Evolutionary conservation across 768 basidiomycete species (phyloP).

Genomic region (Tylopilus felleus): DNA sequence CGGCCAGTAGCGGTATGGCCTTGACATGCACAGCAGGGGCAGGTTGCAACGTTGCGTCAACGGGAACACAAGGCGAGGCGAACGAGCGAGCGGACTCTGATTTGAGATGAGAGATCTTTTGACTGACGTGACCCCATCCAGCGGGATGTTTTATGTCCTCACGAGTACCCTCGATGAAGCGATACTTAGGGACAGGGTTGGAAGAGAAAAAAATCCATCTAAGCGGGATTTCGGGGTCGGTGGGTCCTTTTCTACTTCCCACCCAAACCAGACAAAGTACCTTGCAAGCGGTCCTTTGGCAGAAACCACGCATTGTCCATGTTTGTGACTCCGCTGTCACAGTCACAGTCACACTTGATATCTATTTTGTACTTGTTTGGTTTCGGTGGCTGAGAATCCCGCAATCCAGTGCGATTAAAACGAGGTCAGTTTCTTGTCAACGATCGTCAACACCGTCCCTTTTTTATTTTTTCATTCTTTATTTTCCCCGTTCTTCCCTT

Average conservation of each 20-base stretch:
- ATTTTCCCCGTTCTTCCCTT: constrained; percentile 18
- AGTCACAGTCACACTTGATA: background rate
- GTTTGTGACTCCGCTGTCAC: constrained; percentile 9
- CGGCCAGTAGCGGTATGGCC: constrained; percentile 20
- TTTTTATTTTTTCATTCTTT: constrained; percentile 22
- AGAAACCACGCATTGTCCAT: constrained; percentile 27
- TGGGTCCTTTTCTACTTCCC: too few relatives aligned
- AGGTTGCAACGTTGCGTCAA: constrained; percentile 19
- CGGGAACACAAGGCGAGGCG: background rate
- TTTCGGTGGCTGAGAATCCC: constrained; percentile 22
- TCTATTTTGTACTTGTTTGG: constrained; percentile 23
- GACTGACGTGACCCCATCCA: background rate
- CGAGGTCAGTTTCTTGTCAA: constrained; percentile 32
- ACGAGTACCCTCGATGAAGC: background rate
- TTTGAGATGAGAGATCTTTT: constrained; percentile 10
- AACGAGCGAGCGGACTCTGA: background rate
- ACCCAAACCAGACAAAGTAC: background rate
- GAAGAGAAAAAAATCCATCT: too few relatives aligned
- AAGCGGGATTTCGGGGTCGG: background rate
- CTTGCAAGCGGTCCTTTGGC: constrained; percentile 22
- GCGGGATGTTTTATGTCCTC: too few relatives aligned
- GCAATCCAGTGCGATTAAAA: constrained; percentile 27
- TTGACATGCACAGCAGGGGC: constrained; percentile 22
- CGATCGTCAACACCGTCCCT: constrained; percentile 47
- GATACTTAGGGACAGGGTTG: background rate